Base-by-base conservation (phyloP, 352 stramenopile species). In the Phytophthora idaei region DNA sequence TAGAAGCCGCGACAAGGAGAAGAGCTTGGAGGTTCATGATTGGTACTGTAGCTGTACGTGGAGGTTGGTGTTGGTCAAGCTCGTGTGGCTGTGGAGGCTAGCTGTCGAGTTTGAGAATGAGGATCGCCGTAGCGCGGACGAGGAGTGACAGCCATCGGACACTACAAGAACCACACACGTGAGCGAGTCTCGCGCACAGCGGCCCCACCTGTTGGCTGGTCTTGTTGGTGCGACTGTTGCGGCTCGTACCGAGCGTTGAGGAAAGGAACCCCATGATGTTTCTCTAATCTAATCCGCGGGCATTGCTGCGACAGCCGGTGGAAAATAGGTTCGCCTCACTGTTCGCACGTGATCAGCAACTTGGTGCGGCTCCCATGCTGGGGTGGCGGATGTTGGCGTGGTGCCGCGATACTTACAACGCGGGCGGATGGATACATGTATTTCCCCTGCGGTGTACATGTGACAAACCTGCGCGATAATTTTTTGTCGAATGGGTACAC, bases 21-120 rank as follows among this genome's bases (percentile, higher is more conserved):
- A 64, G 45, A 25, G 67, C 51, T 41, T 57, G 52, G 29, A 71
- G n/a, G 52, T 62, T 71, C 55, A 64, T 70, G 49, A 31, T 47
- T 21, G 21, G 21, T 21, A 21, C 21, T 21, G 21, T 21, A 21
- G 21, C 21, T 21, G 0, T 21, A 21, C 21, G 21, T 21, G 21
- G 21, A 21, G 21, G 21, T 0, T 21, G 21, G 0, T 21, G 41
- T 1, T 47, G 41, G 41, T 47, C 10, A 21, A 21, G 21, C 21
- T 21, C 21, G 21, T 21, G 21, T 21, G 21, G 21, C 21, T 21
- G 34, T 39, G 34, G 34, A 39, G 34, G 8, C 10, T 39, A 6
- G 36, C 12, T 42, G 36, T 42, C 36, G 36, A 42, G 10, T 42
- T 42, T 42, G 12, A 42, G 36, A 42, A 42, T 42, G 36, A 42